Conservation (phyloP, 345 rosid species). For the Balakata baccata region DNA sequence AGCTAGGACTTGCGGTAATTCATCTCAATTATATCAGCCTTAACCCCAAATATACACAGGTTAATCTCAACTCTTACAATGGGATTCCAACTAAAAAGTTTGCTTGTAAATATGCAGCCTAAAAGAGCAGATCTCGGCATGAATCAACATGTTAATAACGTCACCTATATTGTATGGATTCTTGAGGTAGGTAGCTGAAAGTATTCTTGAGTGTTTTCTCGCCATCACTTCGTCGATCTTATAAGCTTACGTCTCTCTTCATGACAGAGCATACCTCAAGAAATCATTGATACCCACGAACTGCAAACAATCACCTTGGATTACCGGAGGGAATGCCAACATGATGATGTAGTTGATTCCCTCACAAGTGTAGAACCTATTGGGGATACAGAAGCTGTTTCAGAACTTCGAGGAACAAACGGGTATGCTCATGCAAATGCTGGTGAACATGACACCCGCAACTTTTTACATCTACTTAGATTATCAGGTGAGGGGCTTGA, state of each 20-base stretch:
- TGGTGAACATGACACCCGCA: conserved; percentile 28
- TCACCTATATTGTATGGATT: conserved; percentile 86
- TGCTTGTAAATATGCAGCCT: conserved; percentile 45
- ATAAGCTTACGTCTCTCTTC: background rate
- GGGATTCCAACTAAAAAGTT: conserved; percentile 1
- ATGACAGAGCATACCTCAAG: conserved; percentile 91
- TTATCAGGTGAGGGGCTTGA: conserved; percentile 61
- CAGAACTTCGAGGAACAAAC: conserved; percentile 43
- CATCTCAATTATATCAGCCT: background rate
- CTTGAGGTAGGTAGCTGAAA: conserved; percentile 61
- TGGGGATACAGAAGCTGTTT: conserved; percentile 25
- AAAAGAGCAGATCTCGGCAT: conserved; percentile 93
- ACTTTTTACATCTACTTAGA: conserved; percentile 75
- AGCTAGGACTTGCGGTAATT: conserved; percentile 67
- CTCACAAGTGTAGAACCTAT: conserved; percentile 55
- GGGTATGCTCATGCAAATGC: conserved; percentile 42
- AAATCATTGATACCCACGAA: conserved; percentile 74
- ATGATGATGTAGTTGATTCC: conserved; percentile 75
- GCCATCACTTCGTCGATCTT: background rate
- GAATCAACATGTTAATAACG: conserved; percentile 94
- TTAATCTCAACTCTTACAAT: background rate
- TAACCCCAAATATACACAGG: no score
- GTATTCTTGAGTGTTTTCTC: background rate
- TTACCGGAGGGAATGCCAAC: conserved; percentile 89
- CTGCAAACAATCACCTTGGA: conserved; percentile 77